phyloP scores from a whole-genome alignment of 352 stramenopile genomes.

The Globisporangium iwayamae region DNA sequence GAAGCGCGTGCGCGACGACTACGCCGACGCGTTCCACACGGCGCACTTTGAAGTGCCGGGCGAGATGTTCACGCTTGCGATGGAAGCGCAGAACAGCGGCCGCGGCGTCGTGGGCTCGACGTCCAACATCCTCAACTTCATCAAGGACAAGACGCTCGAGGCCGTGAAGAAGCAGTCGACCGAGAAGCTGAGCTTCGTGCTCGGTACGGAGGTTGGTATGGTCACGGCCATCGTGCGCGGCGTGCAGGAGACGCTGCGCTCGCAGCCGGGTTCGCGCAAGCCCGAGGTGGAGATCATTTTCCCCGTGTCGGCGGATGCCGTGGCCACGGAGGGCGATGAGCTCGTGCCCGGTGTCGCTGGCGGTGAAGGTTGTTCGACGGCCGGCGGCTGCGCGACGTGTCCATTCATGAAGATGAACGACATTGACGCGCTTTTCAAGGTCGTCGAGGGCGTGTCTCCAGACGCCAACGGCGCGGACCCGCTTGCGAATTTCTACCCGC shows the following conservation, averaged over 20 bases:
- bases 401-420: constrained; percentile 99
- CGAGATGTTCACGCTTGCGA: constrained; percentile 98
- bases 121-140: constrained; percentile 98
- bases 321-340: constrained; percentile 71
- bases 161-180: constrained; percentile 56
- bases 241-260: constrained; percentile 82
- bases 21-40: constrained; percentile 92
- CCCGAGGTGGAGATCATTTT: constrained; percentile 96
- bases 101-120: constrained; percentile 94
- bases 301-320: constrained; percentile 92
- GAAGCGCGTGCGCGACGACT: constrained; percentile 88
- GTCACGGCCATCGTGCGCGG: constrained; percentile 96
- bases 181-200: constrained; percentile 91
- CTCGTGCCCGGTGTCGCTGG: constrained; percentile 90
- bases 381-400: constrained; percentile 95
- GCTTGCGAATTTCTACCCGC: constrained; percentile 88
- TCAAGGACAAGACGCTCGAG: constrained; percentile 92
- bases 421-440: constrained; percentile 94
- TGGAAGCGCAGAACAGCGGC: constrained; percentile 90
- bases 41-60: constrained; percentile 97
- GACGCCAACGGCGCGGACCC: constrained; percentile 35
- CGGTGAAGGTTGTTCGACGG: constrained; percentile 95
- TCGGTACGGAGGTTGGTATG: constrained; percentile 97
- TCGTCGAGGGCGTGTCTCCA: constrained; percentile 66
- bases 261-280: constrained; percentile 42